Base-by-base conservation (phyloP, 2,329 filamentous ascomycete species). In the Calonectria pauciramosa region DNA sequence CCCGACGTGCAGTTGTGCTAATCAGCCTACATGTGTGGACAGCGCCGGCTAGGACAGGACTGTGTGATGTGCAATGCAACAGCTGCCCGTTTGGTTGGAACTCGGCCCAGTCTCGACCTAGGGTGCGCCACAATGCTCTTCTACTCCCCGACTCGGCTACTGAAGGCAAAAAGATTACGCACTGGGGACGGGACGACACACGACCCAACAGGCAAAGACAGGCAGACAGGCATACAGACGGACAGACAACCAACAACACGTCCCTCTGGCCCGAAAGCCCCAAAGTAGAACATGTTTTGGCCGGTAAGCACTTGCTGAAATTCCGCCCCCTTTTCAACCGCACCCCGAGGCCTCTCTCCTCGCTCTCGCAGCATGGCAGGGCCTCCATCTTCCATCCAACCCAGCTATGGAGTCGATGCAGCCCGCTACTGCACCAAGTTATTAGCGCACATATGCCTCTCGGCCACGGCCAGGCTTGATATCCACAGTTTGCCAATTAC, bases 371-470 rank as follows among this genome's bases (percentile, higher is more conserved):
- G 72, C 73, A 75, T 76, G 70, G 75, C 69, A 75, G 76, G 75
- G 68, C 70, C 60, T 60, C 71, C 66, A 75, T 75, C 49, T 74
- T 75, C 72, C 71, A 73, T 69, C 64, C 66, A 72, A 51, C 70
- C 68, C 34, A 63, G 56, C 56, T 63, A 63, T 63, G 56, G 34
- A 63, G 56, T 63, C 72, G 68, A 63, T 79, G 77, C 77, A 81
- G 77, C 71, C 64, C 78, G 72, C 80, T 80, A 81, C 79, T 81
- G 79, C 79, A 79, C 32, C 47, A 65, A 67, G 36, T 68, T 74
- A 64, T 77, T 81, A 81, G 80, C 76, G 76, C 64, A 70, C 73
- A 63, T 73, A 73, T 73, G 66, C 70, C 72, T 75, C 68, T 75
- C 67, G 47, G 54, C 60, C 72, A 60, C 67, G 47, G 54, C 60